Evolutionary conservation across 305 asterid species (phyloP), one percentile per base, ranked within the genome.

Genomic region (Fraxinus ornus): DNA sequence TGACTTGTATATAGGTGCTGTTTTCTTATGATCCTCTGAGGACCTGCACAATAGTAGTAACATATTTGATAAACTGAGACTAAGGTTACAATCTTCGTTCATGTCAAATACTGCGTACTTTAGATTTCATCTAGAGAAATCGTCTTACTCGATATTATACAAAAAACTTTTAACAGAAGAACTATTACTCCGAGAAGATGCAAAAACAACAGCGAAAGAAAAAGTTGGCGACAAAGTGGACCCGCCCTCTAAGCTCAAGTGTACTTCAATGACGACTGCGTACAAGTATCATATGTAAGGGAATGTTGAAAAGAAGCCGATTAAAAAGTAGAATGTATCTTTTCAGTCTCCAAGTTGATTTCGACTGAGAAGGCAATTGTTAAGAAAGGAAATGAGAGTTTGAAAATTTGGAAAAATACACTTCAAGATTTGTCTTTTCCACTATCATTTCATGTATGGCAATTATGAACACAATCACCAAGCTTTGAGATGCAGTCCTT

Each of bases 1-100:
- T 1, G 94, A 93, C 76, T 95, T 95, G 87, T 80, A 94, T 24
- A 36, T 24, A 4, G 83, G 86, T 62, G 98, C 95, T 47, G 86
- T 83, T 86, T 92, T 93, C 21, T 79, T 87, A 52, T 90, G 94
- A 78, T 91, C 97, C 76, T 87, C 92, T 0, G 90, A 9, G 26
- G 92, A 84, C 87, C 98, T 90, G 92, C 82, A 83, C 15, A 62
- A 36, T 80, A 72, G 21, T 41, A 22, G 9, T 36, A 36, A 36
- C 30, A 21, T 19, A 60, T 60, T 60, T 60, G 71, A 19, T 60
- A 22, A 62, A 22, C 32, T 7, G 13, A 62, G 13, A 62, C 7
- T 7, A 62, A 21, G 8, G 71, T 17, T 22, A 62, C 4, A 52
- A 17, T 17, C 62, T 52, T 52, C 21, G 3, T 13, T 52, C 12